phyloP scores from a whole-genome alignment of 495 filamentous ascomycete genomes.

The Trichoderma reesei region DNA sequence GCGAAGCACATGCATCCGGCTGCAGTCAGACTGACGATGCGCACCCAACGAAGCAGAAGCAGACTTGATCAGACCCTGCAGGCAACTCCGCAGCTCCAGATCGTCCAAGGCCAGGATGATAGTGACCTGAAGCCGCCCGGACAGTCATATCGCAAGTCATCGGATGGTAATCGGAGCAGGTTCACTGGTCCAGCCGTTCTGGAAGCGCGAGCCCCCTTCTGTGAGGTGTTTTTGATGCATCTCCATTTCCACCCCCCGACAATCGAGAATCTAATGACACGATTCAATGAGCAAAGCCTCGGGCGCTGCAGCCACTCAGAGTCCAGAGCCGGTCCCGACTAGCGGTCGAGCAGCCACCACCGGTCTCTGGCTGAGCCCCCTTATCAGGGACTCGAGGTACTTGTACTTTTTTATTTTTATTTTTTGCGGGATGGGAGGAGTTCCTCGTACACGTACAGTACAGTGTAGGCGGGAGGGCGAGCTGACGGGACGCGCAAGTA shows the following conservation, averaged over 20 bases:
- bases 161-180: constrained; percentile 8
- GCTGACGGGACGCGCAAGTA: not conserved
- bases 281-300: constrained; percentile 2
- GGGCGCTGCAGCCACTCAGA: not conserved
- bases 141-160: constrained; percentile 5
- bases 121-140: no score
- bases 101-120: no score
- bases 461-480: not conserved
- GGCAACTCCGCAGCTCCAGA: no score
- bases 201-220: not conserved
- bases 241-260: not conserved
- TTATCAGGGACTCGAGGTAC: not conserved
- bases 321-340: not conserved
- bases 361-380: not conserved
- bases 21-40: no score
- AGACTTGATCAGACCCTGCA: no score
- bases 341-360: constrained; percentile 3
- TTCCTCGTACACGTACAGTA: not conserved
- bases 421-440: no score
- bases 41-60: no score
- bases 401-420: no score
- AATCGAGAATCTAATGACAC: constrained; percentile 4
- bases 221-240: not conserved
- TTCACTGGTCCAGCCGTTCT: not conserved
- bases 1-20: no score